Percentiles rank a stretch among this genome's conserved stretches.
Evolutionary conservation across 2,329 filamentous ascomycete genomes (phyloP).

Genomic region (Aspergillus arachidicola): DNA sequence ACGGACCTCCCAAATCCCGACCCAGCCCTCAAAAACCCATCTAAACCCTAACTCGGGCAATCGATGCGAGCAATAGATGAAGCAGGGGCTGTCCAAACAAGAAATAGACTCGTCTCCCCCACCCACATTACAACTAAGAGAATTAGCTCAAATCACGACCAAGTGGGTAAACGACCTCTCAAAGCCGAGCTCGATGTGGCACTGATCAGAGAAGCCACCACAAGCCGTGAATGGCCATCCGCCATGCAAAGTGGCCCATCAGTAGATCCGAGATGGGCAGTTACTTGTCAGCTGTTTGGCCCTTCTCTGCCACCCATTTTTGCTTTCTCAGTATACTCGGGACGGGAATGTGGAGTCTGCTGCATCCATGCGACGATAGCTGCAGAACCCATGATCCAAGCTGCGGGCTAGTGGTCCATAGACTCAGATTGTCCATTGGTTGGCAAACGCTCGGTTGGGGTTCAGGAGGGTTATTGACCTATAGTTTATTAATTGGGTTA

Average conservation of each 20-base stretch:
- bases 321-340: not conserved
- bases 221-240: no score
- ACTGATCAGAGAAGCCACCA: no score
- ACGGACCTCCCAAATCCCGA: not conserved
- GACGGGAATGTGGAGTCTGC: not conserved
- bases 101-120: not conserved
- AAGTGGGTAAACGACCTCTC: not conserved
- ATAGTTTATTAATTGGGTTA: not conserved
- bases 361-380: constrained; percentile 8
- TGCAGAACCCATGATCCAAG: constrained; percentile 6
- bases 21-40: not conserved
- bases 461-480: not conserved
- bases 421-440: not conserved
- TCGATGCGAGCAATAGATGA: not conserved
- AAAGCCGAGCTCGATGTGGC: no score
- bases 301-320: not conserved
- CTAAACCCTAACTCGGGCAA: not conserved
- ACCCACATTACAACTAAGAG: not conserved
- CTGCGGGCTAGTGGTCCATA: not conserved
- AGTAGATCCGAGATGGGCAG: not conserved
- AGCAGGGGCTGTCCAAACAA: not conserved
- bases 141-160: not conserved
- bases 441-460: not conserved
- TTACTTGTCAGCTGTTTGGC: not conserved
- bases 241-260: not conserved